Conservation (phyloP, 345 rosid species). For the Balakata baccata region DNA sequence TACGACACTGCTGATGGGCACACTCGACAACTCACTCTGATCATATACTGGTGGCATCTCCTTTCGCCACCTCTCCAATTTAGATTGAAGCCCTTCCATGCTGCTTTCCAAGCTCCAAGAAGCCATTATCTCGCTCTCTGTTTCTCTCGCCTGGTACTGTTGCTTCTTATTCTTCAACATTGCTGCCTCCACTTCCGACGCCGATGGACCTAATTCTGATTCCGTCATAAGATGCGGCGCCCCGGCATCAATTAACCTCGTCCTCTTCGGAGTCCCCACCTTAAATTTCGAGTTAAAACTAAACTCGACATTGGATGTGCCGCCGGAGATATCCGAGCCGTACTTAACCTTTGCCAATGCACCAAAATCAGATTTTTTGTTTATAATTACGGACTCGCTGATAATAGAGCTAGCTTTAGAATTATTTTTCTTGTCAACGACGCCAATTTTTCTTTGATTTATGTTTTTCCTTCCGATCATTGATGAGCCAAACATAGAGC, state of each 20-base stretch:
- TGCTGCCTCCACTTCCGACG: constrained; percentile 76
- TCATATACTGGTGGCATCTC: constrained; percentile 74
- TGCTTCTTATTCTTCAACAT: constrained; percentile 42
- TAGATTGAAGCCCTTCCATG: constrained; percentile 74
- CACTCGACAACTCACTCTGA: constrained; percentile 36
- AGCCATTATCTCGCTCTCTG: constrained; percentile 48
- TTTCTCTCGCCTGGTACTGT: constrained; percentile 26
- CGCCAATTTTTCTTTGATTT: constrained; percentile 12
- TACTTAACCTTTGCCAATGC: constrained; percentile 6
- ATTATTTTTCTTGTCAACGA: constrained; percentile 30
- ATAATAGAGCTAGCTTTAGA: constrained; percentile 2
- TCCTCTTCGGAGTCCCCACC: constrained; percentile 31
- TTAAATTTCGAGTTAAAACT: constrained; percentile 10
- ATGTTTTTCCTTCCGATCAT: constrained; percentile 24
- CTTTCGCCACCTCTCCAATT: constrained; percentile 74
- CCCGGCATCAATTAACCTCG: constrained; percentile 20
- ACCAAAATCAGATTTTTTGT: not conserved
- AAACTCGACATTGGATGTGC: not conserved
- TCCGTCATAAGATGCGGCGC: constrained; percentile 39
- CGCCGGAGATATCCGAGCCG: not conserved
- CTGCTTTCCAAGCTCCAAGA: constrained; percentile 62
- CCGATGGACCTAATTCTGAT: constrained; percentile 80
- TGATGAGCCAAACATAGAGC: constrained; percentile 44
- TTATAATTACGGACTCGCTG: constrained; percentile 10
- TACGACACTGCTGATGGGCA: constrained; percentile 20